These are phyloP conservation scores for Nicotiana sylvestris DNA, from an alignment of 257 asterid species.

Conservation along the genomic window DNA sequence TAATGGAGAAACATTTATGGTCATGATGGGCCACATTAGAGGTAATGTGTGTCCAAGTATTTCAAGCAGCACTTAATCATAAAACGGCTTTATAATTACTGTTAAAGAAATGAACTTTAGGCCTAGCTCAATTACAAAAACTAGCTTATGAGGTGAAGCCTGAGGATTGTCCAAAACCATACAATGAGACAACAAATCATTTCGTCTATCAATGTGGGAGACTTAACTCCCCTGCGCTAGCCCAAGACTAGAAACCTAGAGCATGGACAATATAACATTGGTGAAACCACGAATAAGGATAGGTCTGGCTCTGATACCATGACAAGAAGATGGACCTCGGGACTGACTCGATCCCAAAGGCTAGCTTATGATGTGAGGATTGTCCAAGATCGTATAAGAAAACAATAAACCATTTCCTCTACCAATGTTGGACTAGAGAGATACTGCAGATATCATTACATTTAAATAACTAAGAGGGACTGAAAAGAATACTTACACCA, in stretches of 20 bases:
- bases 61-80: neutral
- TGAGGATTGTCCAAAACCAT: constrained; percentile 5
- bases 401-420: neutral
- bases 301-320: neutral
- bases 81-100: neutral
- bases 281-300: neutral
- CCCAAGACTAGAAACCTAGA: neutral
- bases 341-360: neutral
- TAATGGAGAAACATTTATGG: neutral
- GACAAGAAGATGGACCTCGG: neutral
- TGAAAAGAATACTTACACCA: constrained; percentile 63
- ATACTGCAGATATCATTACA: neutral
- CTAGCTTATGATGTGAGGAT: neutral
- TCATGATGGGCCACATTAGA: neutral
- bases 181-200: neutral
- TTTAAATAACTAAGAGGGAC: neutral
- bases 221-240: neutral
- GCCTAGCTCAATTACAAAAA: neutral
- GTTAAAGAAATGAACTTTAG: neutral
- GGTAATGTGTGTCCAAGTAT: neutral
- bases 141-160: neutral
- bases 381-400: neutral
- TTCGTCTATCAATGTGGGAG: neutral
- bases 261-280: neutral
- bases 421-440: neutral